These are phyloP conservation scores for Cyanodermella asteris DNA, from an alignment of 2,329 filamentous ascomycete species.

Conservation along the genomic window DNA sequence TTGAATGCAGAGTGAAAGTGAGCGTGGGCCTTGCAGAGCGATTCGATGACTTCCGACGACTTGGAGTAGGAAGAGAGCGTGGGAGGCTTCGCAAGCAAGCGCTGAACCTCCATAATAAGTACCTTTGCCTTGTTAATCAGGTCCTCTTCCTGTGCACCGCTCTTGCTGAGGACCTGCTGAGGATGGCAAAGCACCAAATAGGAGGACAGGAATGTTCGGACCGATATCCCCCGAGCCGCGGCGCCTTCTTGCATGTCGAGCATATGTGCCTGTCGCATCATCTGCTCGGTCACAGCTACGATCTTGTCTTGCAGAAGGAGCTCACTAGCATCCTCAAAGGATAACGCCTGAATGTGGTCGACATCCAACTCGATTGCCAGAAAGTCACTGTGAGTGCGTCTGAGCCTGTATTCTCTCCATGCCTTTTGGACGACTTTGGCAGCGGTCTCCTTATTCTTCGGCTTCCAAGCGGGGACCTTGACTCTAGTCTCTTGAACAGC, in stretches of 20 bases:
- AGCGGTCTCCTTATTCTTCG: slow-evolving; percentile 28
- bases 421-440: slow-evolving; percentile 34
- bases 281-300: slow-evolving; percentile 28
- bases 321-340: slow-evolving; percentile 36
- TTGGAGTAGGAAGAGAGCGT: neutral
- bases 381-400: slow-evolving; percentile 28
- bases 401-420: slow-evolving; percentile 31
- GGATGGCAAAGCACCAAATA: slow-evolving; percentile 42
- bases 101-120: slow-evolving; percentile 33
- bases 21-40: slow-evolving; percentile 32
- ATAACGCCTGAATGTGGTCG: slow-evolving; percentile 26
- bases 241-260: slow-evolving; percentile 27
- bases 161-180: slow-evolving; percentile 34
- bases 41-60: slow-evolving; percentile 12
- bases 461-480: slow-evolving; percentile 13
- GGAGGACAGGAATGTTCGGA: slow-evolving; percentile 39
- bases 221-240: slow-evolving; percentile 27
- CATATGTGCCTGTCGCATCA: slow-evolving; percentile 34
- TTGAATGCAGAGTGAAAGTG: slow-evolving; percentile 40
- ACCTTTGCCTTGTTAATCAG: slow-evolving; percentile 38
- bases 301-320: slow-evolving; percentile 32
- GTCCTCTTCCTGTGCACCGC: slow-evolving; percentile 40
- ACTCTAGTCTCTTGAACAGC: slow-evolving; percentile 21
- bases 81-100: slow-evolving; percentile 7
- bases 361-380: slow-evolving; percentile 29